A percentile compares a stretch with the other conserved stretches of the same genome.
Conservation (phyloP, 495 filamentous ascomycete species). For the Daldinia concentrica region DNA sequence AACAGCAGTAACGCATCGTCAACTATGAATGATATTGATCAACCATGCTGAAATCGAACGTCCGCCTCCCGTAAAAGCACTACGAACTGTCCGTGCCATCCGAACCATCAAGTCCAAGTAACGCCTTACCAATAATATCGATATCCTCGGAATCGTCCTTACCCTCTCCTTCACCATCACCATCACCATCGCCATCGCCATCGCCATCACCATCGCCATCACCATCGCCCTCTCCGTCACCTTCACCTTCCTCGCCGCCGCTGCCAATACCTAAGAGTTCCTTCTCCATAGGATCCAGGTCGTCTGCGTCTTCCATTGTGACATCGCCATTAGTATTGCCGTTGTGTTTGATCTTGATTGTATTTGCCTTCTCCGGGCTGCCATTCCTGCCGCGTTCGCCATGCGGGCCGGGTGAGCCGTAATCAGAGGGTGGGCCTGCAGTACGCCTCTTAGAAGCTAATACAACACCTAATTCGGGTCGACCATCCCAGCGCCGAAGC, state of each 20-base stretch:
- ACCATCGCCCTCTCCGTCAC: constrained; percentile 46
- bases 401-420: constrained; percentile 39
- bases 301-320: constrained; percentile 57
- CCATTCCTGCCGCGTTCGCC: constrained; percentile 23
- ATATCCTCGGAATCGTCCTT: constrained; percentile 59
- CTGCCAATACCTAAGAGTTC: constrained; percentile 58
- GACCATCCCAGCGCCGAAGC: constrained; percentile 74
- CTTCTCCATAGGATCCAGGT: constrained; percentile 62
- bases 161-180: constrained; percentile 50
- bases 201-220: constrained; percentile 46
- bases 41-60: neutral
- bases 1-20: neutral
- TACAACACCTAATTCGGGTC: constrained; percentile 56
- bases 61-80: neutral
- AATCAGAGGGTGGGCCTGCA: constrained; percentile 30
- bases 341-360: constrained; percentile 46
- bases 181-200: constrained; percentile 48
- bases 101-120: constrained; percentile 58
- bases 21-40: neutral
- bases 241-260: constrained; percentile 45
- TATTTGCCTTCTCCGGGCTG: constrained; percentile 44
- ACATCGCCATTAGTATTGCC: constrained; percentile 48
- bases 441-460: constrained; percentile 50
- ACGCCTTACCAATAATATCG: constrained; percentile 62
- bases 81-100: constrained; percentile 44